A percentile compares a stretch with the other conserved stretches of the same genome.
Conservation (phyloP, 805 yeast genomes). For the Starmerella asiatica region DNA sequence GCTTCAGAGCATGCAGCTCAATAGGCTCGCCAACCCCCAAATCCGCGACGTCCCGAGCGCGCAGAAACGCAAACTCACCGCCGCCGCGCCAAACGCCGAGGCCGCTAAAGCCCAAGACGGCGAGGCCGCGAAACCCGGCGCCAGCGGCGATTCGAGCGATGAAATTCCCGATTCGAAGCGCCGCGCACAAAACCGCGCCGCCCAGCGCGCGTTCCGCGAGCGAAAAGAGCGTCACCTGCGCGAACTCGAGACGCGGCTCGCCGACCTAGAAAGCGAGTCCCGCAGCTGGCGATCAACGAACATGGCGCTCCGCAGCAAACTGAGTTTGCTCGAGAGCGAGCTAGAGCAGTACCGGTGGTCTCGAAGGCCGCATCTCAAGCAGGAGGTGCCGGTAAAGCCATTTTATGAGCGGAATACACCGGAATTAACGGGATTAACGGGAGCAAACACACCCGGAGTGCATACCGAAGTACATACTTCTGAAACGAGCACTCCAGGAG, state of each 20-base stretch:
- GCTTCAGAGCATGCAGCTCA: constrained; percentile 3
- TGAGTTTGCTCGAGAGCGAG: constrained; percentile 59
- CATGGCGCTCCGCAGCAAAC: constrained; percentile 62
- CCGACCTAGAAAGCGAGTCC: constrained; percentile 56
- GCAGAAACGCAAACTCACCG: constrained; percentile 11
- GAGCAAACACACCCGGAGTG: not conserved
- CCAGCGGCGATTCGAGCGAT: constrained; percentile 46
- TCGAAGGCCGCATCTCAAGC: not conserved
- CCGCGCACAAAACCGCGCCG: constrained; percentile 94
- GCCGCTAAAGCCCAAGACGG: not conserved
- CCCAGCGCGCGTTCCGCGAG: constrained; percentile 95
- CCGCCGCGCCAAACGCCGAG: not conserved
- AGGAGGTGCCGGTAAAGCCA: not conserved
- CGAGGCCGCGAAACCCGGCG: constrained; percentile 80
- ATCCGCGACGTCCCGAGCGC: not conserved
- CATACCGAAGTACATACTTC: no score
- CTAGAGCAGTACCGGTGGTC: constrained; percentile 41
- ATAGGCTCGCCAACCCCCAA: no score
- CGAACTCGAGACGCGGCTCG: constrained; percentile 70
- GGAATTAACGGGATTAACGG: not conserved
- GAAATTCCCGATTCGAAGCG: constrained; percentile 60
- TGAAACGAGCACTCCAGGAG: not conserved
- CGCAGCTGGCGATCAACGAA: constrained; percentile 56
- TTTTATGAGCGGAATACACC: no score
- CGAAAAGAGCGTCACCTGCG: constrained; percentile 78